Evolutionary conservation across 495 filamentous ascomycete species (phyloP).

Genomic region (Aspergillus avenaceus): DNA sequence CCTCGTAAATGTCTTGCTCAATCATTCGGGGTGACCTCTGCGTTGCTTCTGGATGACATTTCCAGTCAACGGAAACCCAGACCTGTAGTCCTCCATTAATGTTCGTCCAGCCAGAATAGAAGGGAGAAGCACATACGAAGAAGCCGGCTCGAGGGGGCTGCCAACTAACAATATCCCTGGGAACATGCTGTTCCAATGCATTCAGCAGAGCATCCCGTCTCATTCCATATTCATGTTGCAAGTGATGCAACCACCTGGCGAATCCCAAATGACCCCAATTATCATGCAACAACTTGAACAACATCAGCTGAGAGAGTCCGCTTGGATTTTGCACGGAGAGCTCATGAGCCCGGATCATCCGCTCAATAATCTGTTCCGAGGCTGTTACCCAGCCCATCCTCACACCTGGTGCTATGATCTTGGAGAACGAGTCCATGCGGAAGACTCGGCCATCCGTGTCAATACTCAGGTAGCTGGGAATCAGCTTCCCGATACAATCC

Average conservation of each 20-base stretch:
- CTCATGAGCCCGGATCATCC: conserved; percentile 65
- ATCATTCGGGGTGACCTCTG: not conserved
- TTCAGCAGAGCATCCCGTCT: conserved; percentile 43
- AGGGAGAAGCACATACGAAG: not conserved
- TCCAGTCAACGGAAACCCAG: not conserved
- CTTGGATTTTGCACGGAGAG: conserved; percentile 67
- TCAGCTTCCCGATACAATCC: conserved; percentile 40
- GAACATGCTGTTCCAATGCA: not conserved
- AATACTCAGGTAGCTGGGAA: conserved; percentile 47
- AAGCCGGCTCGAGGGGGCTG: not conserved
- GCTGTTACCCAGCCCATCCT: conserved; percentile 53
- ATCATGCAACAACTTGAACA: conserved; percentile 79
- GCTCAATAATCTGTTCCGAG: conserved; percentile 66
- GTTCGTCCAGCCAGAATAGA: not conserved
- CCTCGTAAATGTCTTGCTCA: not conserved
- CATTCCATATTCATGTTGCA: conserved; percentile 66
- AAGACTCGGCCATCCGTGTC: conserved; percentile 54
- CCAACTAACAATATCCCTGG: not conserved
- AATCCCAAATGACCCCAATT: conserved; percentile 80
- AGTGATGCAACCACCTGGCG: conserved; percentile 69
- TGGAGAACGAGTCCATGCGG: conserved; percentile 56
- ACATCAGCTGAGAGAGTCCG: conserved; percentile 66
- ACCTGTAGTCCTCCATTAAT: not conserved
- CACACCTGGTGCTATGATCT: conserved; percentile 48
- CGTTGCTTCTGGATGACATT: not conserved